Conservation (phyloP, 2,329 filamentous ascomycete genomes). For the Fusarium foetens region DNA sequence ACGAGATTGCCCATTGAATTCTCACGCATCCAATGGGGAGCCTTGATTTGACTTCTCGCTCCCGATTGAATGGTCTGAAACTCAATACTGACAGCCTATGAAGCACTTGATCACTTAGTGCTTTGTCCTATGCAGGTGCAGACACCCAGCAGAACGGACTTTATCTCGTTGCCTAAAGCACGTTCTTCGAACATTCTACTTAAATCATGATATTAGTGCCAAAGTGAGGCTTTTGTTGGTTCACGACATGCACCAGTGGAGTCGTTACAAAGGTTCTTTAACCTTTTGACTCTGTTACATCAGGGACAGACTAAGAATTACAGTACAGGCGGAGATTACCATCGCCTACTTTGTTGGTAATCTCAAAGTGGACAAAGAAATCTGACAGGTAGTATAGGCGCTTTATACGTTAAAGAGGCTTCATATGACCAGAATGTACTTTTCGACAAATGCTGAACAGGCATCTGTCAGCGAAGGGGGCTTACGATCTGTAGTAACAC, state of each 20-base stretch:
- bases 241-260: not conserved
- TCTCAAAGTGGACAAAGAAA: not conserved
- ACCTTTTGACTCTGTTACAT: not conserved
- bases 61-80: not conserved
- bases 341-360: not conserved
- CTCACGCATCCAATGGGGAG: not conserved
- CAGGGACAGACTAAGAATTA: not conserved
- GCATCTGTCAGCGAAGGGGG: not conserved
- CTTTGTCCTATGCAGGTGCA: not conserved
- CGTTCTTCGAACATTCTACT: not conserved
- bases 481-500: constrained; percentile 1
- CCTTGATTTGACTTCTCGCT: not conserved
- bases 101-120: not conserved
- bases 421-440: not conserved
- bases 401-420: not conserved
- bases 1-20: not conserved
- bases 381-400: not conserved
- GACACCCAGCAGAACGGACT: not conserved
- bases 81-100: not conserved
- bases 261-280: constrained; percentile 2
- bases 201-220: not conserved
- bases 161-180: not conserved
- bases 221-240: constrained; percentile 3
- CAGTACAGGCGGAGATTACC: not conserved
- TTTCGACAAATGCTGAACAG: not conserved